These are phyloP conservation scores for Venturia effusa DNA, from an alignment of 2,329 filamentous ascomycete genomes.

Conservation along the genomic window DNA sequence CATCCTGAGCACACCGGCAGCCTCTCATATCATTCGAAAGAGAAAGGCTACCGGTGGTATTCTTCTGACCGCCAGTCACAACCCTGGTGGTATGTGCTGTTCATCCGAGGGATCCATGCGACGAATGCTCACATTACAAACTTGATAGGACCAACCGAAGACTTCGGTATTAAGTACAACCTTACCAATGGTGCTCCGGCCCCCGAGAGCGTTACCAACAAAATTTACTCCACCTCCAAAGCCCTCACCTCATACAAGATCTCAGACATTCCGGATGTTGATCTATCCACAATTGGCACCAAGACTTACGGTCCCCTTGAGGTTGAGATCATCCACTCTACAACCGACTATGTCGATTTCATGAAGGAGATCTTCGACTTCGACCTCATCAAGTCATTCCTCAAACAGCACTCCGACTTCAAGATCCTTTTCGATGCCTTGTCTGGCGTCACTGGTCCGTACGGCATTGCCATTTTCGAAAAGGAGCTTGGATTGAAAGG, in stretches of 20 bases:
- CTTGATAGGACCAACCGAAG: constrained; percentile 66
- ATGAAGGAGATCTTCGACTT: constrained; percentile 99
- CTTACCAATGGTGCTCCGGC: constrained; percentile 90
- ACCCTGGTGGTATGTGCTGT: constrained; percentile 73
- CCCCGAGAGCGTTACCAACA: constrained; percentile 93
- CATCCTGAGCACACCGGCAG: constrained; percentile 92
- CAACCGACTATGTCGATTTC: constrained; percentile 84
- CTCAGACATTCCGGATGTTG: constrained; percentile 73
- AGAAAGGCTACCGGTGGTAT: constrained; percentile 94
- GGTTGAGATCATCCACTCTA: constrained; percentile 92
- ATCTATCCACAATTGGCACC: constrained; percentile 72
- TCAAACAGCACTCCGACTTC: constrained; percentile 78
- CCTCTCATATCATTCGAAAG: constrained; percentile 91
- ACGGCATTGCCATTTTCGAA: constrained; percentile 90
- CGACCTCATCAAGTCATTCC: constrained; percentile 87
- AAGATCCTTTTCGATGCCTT: constrained; percentile 95
- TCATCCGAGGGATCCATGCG: constrained; percentile 2
- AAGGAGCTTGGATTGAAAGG: constrained; percentile 76
- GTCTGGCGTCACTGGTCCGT: constrained; percentile 88
- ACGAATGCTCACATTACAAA: neutral
- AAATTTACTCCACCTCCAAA: constrained; percentile 91
- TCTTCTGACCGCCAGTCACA: constrained; percentile 92
- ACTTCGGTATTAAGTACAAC: constrained; percentile 99
- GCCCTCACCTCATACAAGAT: constrained; percentile 86
- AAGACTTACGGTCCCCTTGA: constrained; percentile 78